Evolutionary conservation across 371 early-diverging fungal genomes (phyloP), one percentile per base, ranked within the genome.

Genomic region (Apophysomyces trapeziformis): DNA sequence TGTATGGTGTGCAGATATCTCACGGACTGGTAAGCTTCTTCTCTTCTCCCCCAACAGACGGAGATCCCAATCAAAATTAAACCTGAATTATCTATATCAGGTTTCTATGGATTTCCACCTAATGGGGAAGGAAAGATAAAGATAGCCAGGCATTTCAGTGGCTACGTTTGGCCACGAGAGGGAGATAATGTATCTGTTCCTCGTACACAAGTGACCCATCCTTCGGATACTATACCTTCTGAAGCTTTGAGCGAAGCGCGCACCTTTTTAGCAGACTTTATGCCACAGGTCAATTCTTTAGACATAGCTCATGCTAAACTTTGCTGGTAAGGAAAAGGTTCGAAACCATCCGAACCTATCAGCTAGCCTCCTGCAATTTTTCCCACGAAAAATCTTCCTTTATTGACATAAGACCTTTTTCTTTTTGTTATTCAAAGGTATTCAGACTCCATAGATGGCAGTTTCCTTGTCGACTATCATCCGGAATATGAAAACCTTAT

Each of bases 101-200:
- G 78, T 1, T 78, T 68, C 61, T 88, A 85, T 60, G 88, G 88
- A 0, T 88, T 88, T 64, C 82, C 88, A 6, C 47, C 65, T 16
- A 85, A 79, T 46, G 36, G 44, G 13, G 77, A 82, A 11, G 85
- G 83, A 7, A 72, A 71, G 7, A 63, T 88, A 39, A 88, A 88
- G 61, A 60, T 86, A 8, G 86, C 82, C 11, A 64, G 74, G 45
- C 88, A 86, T 57, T 70, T 78, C 4, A 64, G 70, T 37, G 86
- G 86, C 5, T 88, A 80, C 41, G 43, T 76, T 37, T 70, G 74
- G 59, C 73, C 77, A 57, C 68, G 78, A n/a, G 58, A 64, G 11
- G 38, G 38, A 9, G 78, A 78, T 54, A 46, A 65, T 11, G 41
- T 77, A n/a, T 79, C 79, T 3, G 69, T 75, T 32, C 82, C 82